These are phyloP conservation scores for Platanus orientalis DNA, from an alignment of 164 flowering plant genomes.

Conservation along the genomic window DNA sequence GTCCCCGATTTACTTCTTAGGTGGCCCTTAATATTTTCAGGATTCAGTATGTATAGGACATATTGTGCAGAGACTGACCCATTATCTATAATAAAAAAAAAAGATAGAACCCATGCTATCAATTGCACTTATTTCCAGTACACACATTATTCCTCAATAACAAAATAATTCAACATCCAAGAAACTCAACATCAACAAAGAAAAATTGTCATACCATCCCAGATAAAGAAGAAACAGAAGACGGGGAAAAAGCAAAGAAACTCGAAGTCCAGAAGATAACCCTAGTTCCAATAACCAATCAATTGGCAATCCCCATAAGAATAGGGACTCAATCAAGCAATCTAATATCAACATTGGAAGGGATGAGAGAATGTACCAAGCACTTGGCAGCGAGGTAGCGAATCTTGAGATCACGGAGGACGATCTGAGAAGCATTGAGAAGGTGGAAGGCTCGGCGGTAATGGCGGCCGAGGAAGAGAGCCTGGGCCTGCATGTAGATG, in stretches of 20 bases:
- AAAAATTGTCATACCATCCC: too few relatives aligned
- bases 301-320: background rate
- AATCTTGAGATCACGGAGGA: constrained; percentile 84
- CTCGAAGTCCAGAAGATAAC: background rate
- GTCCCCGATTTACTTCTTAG: too few relatives aligned
- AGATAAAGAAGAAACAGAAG: too few relatives aligned
- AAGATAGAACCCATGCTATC: too few relatives aligned
- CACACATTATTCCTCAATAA: background rate
- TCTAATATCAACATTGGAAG: constrained; percentile 42
- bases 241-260: background rate
- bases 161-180: background rate
- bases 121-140: too few relatives aligned
- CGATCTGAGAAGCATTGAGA: constrained; percentile 78
- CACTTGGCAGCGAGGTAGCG: constrained; percentile 99
- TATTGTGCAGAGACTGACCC: too few relatives aligned
- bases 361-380: constrained; percentile 60
- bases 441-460: constrained; percentile 50
- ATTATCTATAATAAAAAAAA: too few relatives aligned
- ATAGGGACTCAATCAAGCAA: background rate
- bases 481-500: constrained; percentile 96
- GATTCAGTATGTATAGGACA: too few relatives aligned
- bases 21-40: too few relatives aligned
- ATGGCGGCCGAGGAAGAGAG: constrained; percentile 40
- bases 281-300: background rate
- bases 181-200: background rate